Evolutionary conservation across 2,329 filamentous ascomycete species (phyloP).

Genomic region (Alternaria hordeiaustralica): DNA sequence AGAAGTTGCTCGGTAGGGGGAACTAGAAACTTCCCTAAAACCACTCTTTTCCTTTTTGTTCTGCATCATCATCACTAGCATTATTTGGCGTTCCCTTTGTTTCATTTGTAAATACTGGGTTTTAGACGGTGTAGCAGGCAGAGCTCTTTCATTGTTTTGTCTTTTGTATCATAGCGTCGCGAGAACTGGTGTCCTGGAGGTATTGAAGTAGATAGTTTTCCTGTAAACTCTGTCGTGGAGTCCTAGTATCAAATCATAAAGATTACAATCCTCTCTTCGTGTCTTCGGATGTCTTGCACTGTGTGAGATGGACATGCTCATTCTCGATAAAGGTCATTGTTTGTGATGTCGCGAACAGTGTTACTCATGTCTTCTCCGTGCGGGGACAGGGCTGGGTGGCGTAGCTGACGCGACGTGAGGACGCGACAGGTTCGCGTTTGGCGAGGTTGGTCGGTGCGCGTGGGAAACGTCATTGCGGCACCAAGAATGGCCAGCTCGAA

Average conservation of each 20-base stretch:
- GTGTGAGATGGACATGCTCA: background rate
- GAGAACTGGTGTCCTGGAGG: background rate
- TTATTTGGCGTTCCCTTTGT: background rate
- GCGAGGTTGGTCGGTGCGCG: background rate
- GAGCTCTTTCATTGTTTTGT: background rate
- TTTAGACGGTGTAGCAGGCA: background rate
- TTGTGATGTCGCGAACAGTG: background rate
- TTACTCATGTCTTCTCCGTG: background rate
- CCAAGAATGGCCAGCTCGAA: background rate
- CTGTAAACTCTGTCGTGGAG: background rate
- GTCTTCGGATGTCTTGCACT: background rate
- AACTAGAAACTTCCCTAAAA: conserved; percentile 4
- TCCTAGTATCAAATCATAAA: background rate
- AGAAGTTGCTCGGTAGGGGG: conserved; percentile 21
- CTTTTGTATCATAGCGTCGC: background rate
- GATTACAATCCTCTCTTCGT: background rate
- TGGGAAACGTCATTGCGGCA: background rate
- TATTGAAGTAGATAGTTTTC: background rate
- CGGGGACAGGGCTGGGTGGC: background rate
- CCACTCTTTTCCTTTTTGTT: background rate
- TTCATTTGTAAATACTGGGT: conserved; percentile 5
- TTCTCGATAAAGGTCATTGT: fast-evolving
- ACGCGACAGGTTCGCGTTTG: background rate
- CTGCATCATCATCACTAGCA: background rate
- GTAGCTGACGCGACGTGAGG: background rate